Evolutionary conservation across 139 green algal genomes (phyloP).

Genomic region (Nannochloris sp.): DNA sequence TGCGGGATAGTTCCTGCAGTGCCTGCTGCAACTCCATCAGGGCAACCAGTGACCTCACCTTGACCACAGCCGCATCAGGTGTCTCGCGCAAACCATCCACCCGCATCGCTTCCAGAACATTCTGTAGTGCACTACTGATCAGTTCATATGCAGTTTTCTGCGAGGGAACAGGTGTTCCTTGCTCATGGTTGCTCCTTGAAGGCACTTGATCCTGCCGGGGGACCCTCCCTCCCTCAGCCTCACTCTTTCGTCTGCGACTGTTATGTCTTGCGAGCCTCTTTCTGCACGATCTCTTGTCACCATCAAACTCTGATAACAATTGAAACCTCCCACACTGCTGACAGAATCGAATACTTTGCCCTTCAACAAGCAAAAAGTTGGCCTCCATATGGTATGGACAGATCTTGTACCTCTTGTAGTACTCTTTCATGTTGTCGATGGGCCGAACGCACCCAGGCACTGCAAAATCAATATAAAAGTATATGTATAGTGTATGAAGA

Average conservation of each 20-base stretch:
- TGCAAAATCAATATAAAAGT: constrained; percentile 6
- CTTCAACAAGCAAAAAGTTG: constrained; percentile 25
- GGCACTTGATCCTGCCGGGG: background rate
- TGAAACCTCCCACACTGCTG: constrained; percentile 32
- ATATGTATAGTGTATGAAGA: background rate
- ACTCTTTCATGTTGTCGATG: constrained; percentile 30
- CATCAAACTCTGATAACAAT: constrained; percentile 34
- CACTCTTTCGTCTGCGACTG: constrained; percentile 32
- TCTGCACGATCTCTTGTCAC: constrained; percentile 30
- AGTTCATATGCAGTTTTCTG: too few species aligned
- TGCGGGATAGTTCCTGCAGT: too few species aligned
- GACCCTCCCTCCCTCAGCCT: background rate
- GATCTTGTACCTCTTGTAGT: constrained; percentile 46
- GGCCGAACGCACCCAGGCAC: constrained; percentile 24
- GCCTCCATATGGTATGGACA: constrained; percentile 65
- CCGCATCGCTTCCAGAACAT: too few species aligned
- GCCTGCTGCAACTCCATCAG: too few species aligned
- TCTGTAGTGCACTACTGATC: too few species aligned
- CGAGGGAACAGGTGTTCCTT: too few species aligned
- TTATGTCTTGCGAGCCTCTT: constrained; percentile 56
- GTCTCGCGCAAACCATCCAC: too few species aligned
- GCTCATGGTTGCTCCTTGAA: background rate
- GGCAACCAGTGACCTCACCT: too few species aligned
- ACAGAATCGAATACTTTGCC: constrained; percentile 32
- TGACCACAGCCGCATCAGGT: too few species aligned